Evolutionary conservation across 495 filamentous ascomycete genomes (phyloP).

Genomic region (Penicillium simplicissimum): DNA sequence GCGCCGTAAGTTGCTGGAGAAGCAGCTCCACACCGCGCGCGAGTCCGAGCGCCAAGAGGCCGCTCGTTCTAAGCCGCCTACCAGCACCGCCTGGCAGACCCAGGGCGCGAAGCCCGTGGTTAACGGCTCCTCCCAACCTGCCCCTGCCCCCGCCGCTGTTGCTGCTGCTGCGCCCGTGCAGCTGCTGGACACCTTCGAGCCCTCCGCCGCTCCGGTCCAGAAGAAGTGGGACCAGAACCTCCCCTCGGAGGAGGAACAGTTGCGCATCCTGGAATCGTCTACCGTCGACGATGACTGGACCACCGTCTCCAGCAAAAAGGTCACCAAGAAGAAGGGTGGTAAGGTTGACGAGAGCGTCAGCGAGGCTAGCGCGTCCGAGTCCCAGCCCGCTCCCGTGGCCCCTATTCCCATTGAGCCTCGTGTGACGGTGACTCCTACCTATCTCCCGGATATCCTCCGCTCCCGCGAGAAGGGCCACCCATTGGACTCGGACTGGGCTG

Average conservation of each 20-base stretch:
- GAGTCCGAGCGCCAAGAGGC: constrained; percentile 71
- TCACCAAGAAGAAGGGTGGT: constrained; percentile 56
- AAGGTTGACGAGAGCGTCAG: constrained; percentile 46
- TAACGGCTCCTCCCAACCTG: constrained; percentile 29
- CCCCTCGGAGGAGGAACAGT: constrained; percentile 84
- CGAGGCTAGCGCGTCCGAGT: constrained; percentile 44
- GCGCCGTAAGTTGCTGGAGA: constrained; percentile 69
- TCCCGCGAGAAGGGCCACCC: constrained; percentile 51
- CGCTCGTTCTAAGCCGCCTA: constrained; percentile 68
- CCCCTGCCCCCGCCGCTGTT: constrained; percentile 32
- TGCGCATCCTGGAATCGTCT: constrained; percentile 64
- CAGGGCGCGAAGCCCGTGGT: constrained; percentile 34
- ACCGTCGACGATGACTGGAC: constrained; percentile 66
- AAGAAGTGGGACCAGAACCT: constrained; percentile 57
- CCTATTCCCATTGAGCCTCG: constrained; percentile 40
- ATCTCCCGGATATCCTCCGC: constrained; percentile 44
- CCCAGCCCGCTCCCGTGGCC: constrained; percentile 32
- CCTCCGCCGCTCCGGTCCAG: constrained; percentile 30
- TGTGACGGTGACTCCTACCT: constrained; percentile 45
- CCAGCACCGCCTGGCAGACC: constrained; percentile 63
- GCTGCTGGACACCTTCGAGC: constrained; percentile 77
- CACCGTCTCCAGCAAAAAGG: constrained; percentile 70
- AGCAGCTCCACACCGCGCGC: constrained; percentile 76
- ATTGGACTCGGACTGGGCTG: constrained; percentile 62
- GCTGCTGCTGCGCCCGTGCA: constrained; percentile 41